Percentiles rank a stretch among this genome's conserved stretches.
Evolutionary conservation across 1,284 basidiomycete genomes (phyloP).

Genomic region (Tylopilus orsonianus): DNA sequence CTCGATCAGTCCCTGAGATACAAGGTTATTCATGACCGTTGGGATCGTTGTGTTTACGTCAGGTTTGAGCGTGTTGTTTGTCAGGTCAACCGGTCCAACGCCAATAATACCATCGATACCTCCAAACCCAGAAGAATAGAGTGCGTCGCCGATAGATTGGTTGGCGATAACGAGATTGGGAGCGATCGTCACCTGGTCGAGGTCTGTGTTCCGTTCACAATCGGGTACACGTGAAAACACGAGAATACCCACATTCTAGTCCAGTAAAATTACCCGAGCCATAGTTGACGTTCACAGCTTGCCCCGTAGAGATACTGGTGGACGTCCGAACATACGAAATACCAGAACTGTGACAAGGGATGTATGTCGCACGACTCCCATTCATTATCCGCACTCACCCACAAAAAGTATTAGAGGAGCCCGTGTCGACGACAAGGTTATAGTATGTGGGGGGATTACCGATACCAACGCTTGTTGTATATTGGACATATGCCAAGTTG

Average conservation of each 20-base stretch:
- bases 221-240: neutral
- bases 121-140: constrained; percentile 6
- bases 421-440: constrained; percentile 31
- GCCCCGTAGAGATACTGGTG: constrained; percentile 25
- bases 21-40: constrained; percentile 28
- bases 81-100: constrained; percentile 27
- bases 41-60: constrained; percentile 9
- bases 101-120: constrained; percentile 26
- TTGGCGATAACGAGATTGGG: constrained; percentile 18
- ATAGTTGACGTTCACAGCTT: constrained; percentile 25
- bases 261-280: constrained; percentile 22
- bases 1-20: constrained; percentile 15
- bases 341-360: constrained; percentile 13
- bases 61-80: constrained; percentile 7
- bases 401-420: constrained; percentile 34
- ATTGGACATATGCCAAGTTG: constrained; percentile 23
- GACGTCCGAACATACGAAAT: constrained; percentile 21
- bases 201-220: constrained; percentile 12
- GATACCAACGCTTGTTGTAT: constrained; percentile 25
- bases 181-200: constrained; percentile 20
- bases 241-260: constrained; percentile 25
- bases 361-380: neutral
- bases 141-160: constrained; percentile 27
- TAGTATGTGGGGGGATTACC: constrained; percentile 28
- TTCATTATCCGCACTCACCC: constrained; percentile 20